phyloP scores from a whole-genome alignment of 306 rosid species.

The Gastrolobium bilobum region DNA sequence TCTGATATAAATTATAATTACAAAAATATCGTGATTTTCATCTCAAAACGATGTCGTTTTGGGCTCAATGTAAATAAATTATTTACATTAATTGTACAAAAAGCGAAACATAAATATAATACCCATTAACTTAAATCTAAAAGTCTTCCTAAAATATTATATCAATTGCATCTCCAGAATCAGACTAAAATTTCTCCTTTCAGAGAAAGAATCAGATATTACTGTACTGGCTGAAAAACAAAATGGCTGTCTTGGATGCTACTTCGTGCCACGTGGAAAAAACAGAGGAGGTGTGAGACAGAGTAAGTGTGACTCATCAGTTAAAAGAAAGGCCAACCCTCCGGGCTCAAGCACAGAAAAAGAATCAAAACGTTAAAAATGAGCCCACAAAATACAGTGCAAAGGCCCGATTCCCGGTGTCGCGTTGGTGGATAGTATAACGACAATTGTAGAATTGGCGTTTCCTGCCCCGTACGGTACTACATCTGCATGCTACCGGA shows the following conservation, averaged over 20 bases:
- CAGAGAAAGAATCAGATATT: too few relatives aligned
- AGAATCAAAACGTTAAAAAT: conserved; percentile 20
- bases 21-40: too few relatives aligned
- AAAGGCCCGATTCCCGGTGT: conserved; percentile 15
- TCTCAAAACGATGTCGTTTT: too few relatives aligned
- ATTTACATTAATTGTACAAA: too few relatives aligned
- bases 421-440: not conserved
- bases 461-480: not conserved
- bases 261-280: not conserved
- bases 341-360: not conserved
- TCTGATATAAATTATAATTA: too few relatives aligned
- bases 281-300: not conserved
- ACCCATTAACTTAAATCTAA: not conserved
- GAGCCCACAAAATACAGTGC: conserved; percentile 33
- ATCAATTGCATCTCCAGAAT: too few relatives aligned
- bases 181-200: too few relatives aligned
- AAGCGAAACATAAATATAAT: not conserved
- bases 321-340: conserved; percentile 3
- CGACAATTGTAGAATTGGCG: not conserved
- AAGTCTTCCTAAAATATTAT: too few relatives aligned
- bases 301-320: conserved; percentile 38
- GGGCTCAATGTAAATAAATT: too few relatives aligned
- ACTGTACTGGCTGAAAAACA: not conserved
- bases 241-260: not conserved
- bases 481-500: too few relatives aligned